These are phyloP conservation scores for Cyamopsis tetragonoloba DNA, from an alignment of 306 rosid genomes.

Conservation along the genomic window DNA sequence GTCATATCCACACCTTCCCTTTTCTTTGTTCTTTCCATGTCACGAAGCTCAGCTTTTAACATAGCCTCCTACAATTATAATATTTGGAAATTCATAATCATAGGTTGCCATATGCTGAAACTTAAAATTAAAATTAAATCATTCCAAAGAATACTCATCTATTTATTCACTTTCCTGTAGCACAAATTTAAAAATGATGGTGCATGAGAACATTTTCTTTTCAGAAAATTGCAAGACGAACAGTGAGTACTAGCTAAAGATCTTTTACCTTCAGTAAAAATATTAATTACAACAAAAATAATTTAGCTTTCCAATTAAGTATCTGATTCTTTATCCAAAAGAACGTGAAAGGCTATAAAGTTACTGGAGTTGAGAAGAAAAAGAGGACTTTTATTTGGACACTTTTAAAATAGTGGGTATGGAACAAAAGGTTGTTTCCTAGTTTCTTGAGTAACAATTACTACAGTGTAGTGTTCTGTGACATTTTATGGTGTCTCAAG, in stretches of 20 bases:
- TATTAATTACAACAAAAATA: background rate
- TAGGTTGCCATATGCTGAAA: background rate
- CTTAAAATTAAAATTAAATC: background rate
- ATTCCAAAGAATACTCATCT: background rate
- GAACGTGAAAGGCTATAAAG: background rate
- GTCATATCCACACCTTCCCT: slow-evolving; percentile 99
- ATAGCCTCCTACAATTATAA: slow-evolving; percentile 61
- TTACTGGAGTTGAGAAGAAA: too few species aligned
- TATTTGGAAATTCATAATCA: slow-evolving; percentile 14
- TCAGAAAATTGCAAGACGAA: background rate
- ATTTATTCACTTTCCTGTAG: background rate
- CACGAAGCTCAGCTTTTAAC: slow-evolving; percentile 78
- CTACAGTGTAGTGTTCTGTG: too few species aligned
- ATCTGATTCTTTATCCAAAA: background rate
- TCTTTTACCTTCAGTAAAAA: background rate
- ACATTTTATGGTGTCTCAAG: too few species aligned
- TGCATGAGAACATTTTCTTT: slow-evolving; percentile 2
- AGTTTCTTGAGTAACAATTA: too few species aligned
- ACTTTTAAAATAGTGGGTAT: too few species aligned
- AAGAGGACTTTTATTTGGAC: too few species aligned
- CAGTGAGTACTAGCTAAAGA: slow-evolving; percentile 7
- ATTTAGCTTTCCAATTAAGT: background rate
- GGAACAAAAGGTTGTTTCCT: too few species aligned
- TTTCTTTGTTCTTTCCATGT: slow-evolving; percentile 75
- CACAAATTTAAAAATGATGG: background rate